A percentile compares a stretch with the other conserved stretches of the same genome.
These are phyloP conservation scores for Vitis rupestris DNA, from an alignment of 164 flowering plant species.

Conservation along the genomic window DNA sequence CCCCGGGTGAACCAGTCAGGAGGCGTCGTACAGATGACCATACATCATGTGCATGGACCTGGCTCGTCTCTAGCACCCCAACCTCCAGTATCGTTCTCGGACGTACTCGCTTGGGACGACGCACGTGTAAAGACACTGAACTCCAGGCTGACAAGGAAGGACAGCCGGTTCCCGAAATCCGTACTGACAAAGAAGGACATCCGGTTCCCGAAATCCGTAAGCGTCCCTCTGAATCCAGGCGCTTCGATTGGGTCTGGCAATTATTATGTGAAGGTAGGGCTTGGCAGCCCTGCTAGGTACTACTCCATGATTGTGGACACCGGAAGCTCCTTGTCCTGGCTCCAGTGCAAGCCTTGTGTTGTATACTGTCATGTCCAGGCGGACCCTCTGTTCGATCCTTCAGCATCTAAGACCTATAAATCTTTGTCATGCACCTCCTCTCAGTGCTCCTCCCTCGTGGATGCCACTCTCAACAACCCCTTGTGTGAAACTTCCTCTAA, in stretches of 20 bases:
- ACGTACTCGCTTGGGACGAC: not conserved
- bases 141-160: not conserved
- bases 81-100: not conserved
- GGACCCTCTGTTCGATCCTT: constrained; percentile 35
- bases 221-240: constrained; percentile 31
- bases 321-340: constrained; percentile 53
- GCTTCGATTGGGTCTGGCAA: constrained; percentile 37
- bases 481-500: constrained; percentile 11
- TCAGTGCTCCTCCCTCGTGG: constrained; percentile 28
- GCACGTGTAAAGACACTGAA: not conserved
- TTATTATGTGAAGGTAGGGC: constrained; percentile 36
- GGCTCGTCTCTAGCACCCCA: constrained; percentile 1
- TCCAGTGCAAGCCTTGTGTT: constrained; percentile 52
- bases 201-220: constrained; percentile 14
- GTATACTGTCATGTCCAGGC: constrained; percentile 36
- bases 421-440: constrained; percentile 24
- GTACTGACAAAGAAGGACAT: not conserved
- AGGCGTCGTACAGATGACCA: not conserved
- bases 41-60: constrained; percentile 4
- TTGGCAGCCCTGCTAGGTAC: constrained; percentile 41
- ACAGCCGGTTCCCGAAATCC: not conserved
- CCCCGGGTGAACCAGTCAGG: not conserved
- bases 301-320: constrained; percentile 44
- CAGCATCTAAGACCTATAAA: constrained; percentile 31
- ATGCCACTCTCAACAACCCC: constrained; percentile 43